Conservation (phyloP, 768 basidiomycete genomes). For the Leucocoprinus leucothites region DNA sequence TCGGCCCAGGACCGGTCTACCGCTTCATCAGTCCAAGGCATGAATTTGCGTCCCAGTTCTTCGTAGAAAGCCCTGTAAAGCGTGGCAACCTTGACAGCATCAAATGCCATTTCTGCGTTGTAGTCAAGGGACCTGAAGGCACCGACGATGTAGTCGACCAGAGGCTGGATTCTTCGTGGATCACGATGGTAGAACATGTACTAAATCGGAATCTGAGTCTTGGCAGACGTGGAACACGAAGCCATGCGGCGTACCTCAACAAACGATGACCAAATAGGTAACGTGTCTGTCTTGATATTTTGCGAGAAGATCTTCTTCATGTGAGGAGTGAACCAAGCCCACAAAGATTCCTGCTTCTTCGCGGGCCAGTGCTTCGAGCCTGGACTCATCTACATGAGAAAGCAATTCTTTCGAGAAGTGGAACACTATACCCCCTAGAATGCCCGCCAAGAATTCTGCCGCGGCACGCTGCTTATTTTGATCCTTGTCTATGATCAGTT, state of each 20-base stretch:
- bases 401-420: neutral
- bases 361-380: constrained; percentile 88
- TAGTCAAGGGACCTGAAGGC: constrained; percentile 70
- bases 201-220: constrained; percentile 29
- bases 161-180: constrained; percentile 75
- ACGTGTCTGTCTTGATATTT: constrained; percentile 79
- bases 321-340: constrained; percentile 77
- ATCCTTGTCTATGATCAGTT: constrained; percentile 63
- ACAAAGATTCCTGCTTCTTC: constrained; percentile 62
- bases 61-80: constrained; percentile 71
- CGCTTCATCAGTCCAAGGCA: constrained; percentile 70
- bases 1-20: constrained; percentile 69
- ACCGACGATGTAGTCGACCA: constrained; percentile 70
- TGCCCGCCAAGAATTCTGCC: constrained; percentile 77
- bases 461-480: constrained; percentile 88
- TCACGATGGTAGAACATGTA: constrained; percentile 79
- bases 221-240: neutral
- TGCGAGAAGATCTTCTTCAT: constrained; percentile 63
- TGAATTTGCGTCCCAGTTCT: constrained; percentile 77
- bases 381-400: constrained; percentile 22
- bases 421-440: constrained; percentile 50
- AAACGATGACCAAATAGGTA: constrained; percentile 77
- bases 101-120: constrained; percentile 79
- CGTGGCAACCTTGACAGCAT: constrained; percentile 66
- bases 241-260: constrained; percentile 50